phyloP scores from a whole-genome alignment of 345 rosid species.

The Syzygium oleosum region DNA sequence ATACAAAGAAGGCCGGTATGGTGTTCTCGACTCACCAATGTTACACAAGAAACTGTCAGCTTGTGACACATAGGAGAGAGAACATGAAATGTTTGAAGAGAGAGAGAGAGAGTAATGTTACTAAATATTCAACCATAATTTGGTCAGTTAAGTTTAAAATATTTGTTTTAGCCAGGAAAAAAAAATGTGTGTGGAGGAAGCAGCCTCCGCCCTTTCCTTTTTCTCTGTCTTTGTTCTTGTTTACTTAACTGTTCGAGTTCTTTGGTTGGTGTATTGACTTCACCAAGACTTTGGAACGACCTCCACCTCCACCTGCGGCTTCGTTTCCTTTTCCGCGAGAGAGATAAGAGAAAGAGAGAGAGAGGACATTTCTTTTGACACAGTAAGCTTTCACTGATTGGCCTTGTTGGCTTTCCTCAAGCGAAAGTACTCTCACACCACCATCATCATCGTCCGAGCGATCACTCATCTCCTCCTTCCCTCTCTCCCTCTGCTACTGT shows the following conservation, averaged over 20 bases:
- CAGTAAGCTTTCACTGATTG: neutral
- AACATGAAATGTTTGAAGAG: neutral
- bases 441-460: neutral
- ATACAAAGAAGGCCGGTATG: too few species aligned
- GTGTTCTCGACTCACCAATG: too few species aligned
- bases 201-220: neutral
- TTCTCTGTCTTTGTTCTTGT: neutral
- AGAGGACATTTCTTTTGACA: neutral
- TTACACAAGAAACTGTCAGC: too few species aligned
- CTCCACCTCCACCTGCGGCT: neutral
- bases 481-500: neutral
- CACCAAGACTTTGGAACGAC: neutral
- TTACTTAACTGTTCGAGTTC: neutral
- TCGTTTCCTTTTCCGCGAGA: neutral
- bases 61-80: neutral
- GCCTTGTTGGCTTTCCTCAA: neutral
- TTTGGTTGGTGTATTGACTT: neutral
- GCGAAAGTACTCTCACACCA: neutral
- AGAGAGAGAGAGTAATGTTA: neutral
- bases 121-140: neutral
- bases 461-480: neutral
- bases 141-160: neutral
- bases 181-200: too few species aligned
- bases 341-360: neutral
- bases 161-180: neutral